Base-by-base conservation (phyloP, 208 protist genomes). In the Trypanosoma scelopori region DNA sequence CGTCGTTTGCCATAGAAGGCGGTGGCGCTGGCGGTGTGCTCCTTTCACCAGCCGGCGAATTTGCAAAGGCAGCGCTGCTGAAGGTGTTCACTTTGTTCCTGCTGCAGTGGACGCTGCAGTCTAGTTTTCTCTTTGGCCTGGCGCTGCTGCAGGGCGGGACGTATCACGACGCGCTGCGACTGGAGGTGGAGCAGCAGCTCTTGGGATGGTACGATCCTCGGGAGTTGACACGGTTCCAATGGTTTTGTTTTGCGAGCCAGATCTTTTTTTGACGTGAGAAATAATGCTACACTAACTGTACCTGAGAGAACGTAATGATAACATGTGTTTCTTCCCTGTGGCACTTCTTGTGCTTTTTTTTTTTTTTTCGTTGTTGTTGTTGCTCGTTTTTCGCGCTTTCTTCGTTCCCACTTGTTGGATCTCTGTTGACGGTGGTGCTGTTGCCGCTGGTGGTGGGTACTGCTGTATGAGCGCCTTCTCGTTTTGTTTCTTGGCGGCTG, bases 71-170 rank as follows among this genome's bases (percentile, higher is more conserved):
- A 18, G 62, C 74, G 20, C 4, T 64, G 25, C 58, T 89, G 59
- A 89, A 89, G 51, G 55, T 71, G n/a, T 41, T 84, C 3, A 83
- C 76, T 5, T 39, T 85, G 9, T 83, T 82, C 53, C 50, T 85
- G 43, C 63, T 84, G 45, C 72, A 79, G n/a, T 69, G 69, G 65
- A 76, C 78, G 27, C 43, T 85, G 3, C 76, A 83, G 68, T 74
- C 68, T 18, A 79, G 63, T 45, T 84, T 89, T 55, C 65, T 89
- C n/a, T 49, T 89, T 23, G 82, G 79, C 15, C 48, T 89, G 41
- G 53, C 70, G 27, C 41, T 58, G 16, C 25, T 65, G 48, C 18
- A 55, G 13, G 39, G 43, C n/a, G 27, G 23, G 25, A 41, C 22
- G 5, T 47, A 72, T 58, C 4, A 22, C 27, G 51, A 67, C 1